Evolutionary conservation across 148 eudicot genomes (phyloP), one percentile per base, ranked within the genome.

Genomic region (Silene conica): DNA sequence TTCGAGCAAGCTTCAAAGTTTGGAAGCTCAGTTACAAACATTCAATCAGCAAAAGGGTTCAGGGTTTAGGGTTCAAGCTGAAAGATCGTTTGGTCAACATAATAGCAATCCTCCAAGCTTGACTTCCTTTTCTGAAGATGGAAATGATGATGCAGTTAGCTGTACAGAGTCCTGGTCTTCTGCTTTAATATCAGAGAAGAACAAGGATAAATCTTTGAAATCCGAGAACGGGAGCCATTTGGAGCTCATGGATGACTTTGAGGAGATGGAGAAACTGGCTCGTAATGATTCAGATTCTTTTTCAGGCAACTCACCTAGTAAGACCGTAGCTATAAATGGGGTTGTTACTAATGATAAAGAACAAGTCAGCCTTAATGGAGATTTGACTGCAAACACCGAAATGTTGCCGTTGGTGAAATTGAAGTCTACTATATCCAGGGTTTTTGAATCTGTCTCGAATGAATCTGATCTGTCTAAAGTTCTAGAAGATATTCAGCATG

Each of bases 201-300:
- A 34, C 68, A 67, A 83, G 72, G 91, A 86, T 66, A 89, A 80
- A 78, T 67, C 85, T 34, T 67, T 62, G 72, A 90, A 78, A 77
- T 64, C 88, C 67, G 96, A 90, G 67, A 90, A 64, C 73, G 76
- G 88, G 65, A 87, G 73, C 73, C 92, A 83, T 63, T 76, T 92
- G 74, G 95, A 90, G 82, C 97, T 96, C 41, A 96, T 96, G 99
- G 96, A 96, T 77, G 99, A 96, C 81, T 96, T 96, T 76, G 76
- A 92, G 77, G 99, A 96, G 84, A 96, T 96, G 99, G 99, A 96
- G 82, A 96, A 92, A 76, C 84, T 96, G 76, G 99, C 99, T 57
- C 66, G 77, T 78, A 76, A 82, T 80, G 65, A 22, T 61, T 61
- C 65, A 12, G 65, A 12, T 22, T 22, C 65, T 13, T 22, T 61